Conservation (phyloP, 2,329 filamentous ascomycete species). For the Aspergillus neoniger region DNA sequence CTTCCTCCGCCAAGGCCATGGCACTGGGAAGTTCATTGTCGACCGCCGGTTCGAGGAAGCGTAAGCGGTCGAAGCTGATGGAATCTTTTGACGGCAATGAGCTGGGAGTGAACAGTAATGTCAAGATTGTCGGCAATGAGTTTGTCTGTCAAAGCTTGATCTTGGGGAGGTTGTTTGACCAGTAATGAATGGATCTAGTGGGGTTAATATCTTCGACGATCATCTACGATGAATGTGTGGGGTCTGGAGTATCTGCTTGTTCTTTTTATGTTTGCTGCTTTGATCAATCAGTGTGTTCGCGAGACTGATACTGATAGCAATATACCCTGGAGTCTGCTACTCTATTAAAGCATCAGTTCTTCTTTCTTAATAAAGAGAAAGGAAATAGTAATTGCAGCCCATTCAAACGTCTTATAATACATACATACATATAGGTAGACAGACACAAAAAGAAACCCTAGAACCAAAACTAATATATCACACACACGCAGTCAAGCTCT, state of each 20-base stretch:
- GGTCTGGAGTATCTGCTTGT: no score
- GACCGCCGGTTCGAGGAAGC: slow-evolving; percentile 44
- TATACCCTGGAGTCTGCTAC: neutral
- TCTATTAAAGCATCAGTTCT: neutral
- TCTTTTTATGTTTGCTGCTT: no score
- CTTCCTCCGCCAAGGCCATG: slow-evolving; percentile 56
- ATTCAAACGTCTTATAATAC: slow-evolving; percentile 4
- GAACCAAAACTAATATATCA: neutral
- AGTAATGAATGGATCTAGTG: slow-evolving; percentile 30
- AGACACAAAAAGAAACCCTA: neutral
- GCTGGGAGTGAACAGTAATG: slow-evolving; percentile 47
- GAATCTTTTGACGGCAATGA: slow-evolving; percentile 31
- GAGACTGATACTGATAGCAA: neutral
- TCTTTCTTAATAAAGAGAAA: neutral
- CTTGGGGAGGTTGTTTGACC: slow-evolving; percentile 73
- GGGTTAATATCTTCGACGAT: no score
- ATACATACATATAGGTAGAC: slow-evolving; percentile 6
- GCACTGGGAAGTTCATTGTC: slow-evolving; percentile 19
- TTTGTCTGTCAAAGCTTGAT: slow-evolving; percentile 92
- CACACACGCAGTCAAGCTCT: neutral
- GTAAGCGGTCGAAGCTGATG: slow-evolving; percentile 40
- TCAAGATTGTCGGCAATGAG: slow-evolving; percentile 77
- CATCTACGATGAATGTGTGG: neutral
- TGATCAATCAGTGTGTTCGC: neutral
- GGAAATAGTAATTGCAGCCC: neutral